Percentiles rank a stretch among this genome's conserved stretches.
phyloP scores from a whole-genome alignment of 768 basidiomycete species.

The Strobilomyces dryophilus region DNA sequence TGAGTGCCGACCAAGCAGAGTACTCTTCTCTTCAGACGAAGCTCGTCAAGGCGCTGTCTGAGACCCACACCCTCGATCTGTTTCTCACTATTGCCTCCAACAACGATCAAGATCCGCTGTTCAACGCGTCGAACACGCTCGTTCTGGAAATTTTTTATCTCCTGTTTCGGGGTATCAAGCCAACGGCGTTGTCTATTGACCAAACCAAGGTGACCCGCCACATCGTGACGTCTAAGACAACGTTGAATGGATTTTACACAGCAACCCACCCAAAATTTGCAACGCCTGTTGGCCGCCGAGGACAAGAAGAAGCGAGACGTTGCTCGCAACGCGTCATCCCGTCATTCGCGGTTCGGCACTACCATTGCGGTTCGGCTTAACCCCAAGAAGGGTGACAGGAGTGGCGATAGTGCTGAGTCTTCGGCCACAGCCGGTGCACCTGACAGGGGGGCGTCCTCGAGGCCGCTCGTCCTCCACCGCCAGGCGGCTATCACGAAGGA shows the following conservation, averaged over 20 bases:
- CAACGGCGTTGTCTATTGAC: constrained; percentile 52
- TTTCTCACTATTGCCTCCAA: constrained; percentile 86
- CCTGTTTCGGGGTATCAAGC: constrained; percentile 76
- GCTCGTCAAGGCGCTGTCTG: constrained; percentile 65
- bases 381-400: constrained; percentile 36
- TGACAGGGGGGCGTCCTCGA: constrained; percentile 33
- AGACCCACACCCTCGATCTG: constrained; percentile 70
- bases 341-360: constrained; percentile 96
- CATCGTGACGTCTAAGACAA: constrained; percentile 2
- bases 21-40: constrained; percentile 74
- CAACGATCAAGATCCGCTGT: constrained; percentile 66
- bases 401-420: constrained; percentile 23
- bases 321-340: constrained; percentile 56
- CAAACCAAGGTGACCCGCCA: constrained; percentile 53
- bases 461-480: constrained; percentile 75
- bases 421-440: constrained; percentile 18
- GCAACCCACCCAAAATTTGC: constrained; percentile 68
- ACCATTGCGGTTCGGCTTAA: constrained; percentile 81
- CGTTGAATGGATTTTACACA: constrained; percentile 27
- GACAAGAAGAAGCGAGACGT: constrained; percentile 56
- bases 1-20: constrained; percentile 77
- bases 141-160: constrained; percentile 93
- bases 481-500: constrained; percentile 75
- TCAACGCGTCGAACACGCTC: constrained; percentile 84
- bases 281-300: constrained; percentile 75